phyloP scores from a whole-genome alignment of 2,329 filamentous ascomycete genomes.

The Neobulgaria alba region DNA sequence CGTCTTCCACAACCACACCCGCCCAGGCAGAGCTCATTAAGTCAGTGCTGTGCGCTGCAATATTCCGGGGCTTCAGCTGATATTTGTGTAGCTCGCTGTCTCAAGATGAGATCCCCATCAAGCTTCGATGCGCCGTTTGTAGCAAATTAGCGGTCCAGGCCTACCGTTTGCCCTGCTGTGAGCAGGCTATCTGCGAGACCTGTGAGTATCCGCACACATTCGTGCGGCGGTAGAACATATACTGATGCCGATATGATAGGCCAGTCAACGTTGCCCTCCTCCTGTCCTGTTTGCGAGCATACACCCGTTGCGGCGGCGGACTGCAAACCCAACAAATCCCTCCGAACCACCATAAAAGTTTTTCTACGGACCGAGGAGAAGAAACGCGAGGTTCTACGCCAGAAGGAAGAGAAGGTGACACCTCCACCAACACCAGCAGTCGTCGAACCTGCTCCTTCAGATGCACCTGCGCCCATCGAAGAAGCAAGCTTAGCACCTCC shows the following conservation, averaged over 20 bases:
- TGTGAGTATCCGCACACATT: slow-evolving; percentile 45
- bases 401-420: slow-evolving; percentile 32
- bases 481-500: neutral
- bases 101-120: slow-evolving; percentile 80
- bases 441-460: slow-evolving; percentile 12
- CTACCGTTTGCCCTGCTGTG: slow-evolving; percentile 87
- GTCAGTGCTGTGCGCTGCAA: slow-evolving; percentile 14
- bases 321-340: slow-evolving; percentile 79
- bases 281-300: slow-evolving; percentile 90
- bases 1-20: slow-evolving; percentile 20
- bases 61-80: slow-evolving; percentile 5
- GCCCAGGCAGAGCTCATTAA: slow-evolving; percentile 29
- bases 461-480: slow-evolving; percentile 5
- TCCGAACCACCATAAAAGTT: slow-evolving; percentile 87
- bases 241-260: slow-evolving; percentile 39
- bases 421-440: slow-evolving; percentile 27
- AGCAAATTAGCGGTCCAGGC: slow-evolving; percentile 86
- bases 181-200: slow-evolving; percentile 83
- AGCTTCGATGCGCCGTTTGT: slow-evolving; percentile 89
- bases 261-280: slow-evolving; percentile 65
- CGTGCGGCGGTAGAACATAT: neutral
- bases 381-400: slow-evolving; percentile 63
- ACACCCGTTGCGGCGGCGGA: slow-evolving; percentile 77
- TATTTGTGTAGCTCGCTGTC: slow-evolving; percentile 23
- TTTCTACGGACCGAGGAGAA: slow-evolving; percentile 88